phyloP scores from a whole-genome alignment of 2,329 filamentous ascomycete genomes.

The Claviceps arundinis region DNA sequence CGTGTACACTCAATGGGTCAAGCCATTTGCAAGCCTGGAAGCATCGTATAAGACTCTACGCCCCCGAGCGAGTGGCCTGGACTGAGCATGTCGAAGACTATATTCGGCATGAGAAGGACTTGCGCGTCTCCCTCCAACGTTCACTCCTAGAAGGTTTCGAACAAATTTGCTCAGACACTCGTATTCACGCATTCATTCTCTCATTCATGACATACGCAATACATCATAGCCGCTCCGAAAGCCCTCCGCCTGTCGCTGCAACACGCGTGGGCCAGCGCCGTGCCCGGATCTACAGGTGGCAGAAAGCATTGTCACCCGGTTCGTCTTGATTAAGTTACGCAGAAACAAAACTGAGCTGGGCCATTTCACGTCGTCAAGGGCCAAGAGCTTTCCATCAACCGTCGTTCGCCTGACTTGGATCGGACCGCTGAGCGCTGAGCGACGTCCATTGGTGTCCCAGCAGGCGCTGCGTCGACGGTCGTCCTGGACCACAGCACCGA shows the following conservation, averaged over 20 bases:
- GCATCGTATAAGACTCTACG: no score
- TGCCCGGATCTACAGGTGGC: neutral
- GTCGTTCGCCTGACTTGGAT: neutral
- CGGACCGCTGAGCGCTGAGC: no score
- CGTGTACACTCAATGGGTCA: no score
- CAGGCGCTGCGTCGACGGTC: neutral
- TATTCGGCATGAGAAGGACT: no score
- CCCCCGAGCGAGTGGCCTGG: no score
- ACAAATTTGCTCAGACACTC: no score
- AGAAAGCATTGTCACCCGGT: neutral
- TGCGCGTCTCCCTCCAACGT: no score
- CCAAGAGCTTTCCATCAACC: neutral
- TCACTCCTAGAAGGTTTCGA: no score
- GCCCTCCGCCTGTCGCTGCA: neutral
- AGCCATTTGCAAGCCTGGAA: no score
- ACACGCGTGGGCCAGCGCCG: neutral
- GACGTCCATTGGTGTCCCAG: neutral
- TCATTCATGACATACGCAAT: no score
- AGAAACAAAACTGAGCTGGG: neutral
- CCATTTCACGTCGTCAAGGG: constrained; percentile 1
- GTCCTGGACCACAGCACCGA: neutral
- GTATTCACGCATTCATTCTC: no score
- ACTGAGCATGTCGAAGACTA: no score
- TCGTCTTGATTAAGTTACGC: neutral
- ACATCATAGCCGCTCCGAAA: neutral